Evolutionary conservation across 2,329 filamentous ascomycete species (phyloP), one percentile per base, ranked within the genome.

Genomic region (Neonectria sp.): DNA sequence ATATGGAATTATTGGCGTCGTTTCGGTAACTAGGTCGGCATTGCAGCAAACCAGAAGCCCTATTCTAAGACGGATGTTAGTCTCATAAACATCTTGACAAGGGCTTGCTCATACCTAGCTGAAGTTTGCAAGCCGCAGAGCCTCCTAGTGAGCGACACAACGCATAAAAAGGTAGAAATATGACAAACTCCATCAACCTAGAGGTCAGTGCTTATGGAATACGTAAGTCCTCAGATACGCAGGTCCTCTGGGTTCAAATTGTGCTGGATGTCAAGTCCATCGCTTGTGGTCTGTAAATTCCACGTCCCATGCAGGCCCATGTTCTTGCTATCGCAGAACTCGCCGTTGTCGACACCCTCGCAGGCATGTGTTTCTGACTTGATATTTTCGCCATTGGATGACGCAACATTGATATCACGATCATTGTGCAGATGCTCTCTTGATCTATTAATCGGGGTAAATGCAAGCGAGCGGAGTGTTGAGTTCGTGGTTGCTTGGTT

Each of bases 381-480:
- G 33, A 76, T 52, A 17, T 52, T 59, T 37, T 58, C 69, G 17
- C 65, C 45, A 15, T 60, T 51, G 13, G 64, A 55, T 17, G 61
- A 56, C 2, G 24, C n/a, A n/a, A 46, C 15, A 11, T 49, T 68
- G 31, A 65, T 66, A 27, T 75, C 71, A 27, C 68, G 68, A 27
- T 63, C 43, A 21, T 69, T 53, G 29, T 73, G 72, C 6, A 51
- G 55, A 12, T 68, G 61, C 3, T 77, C 73, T 60, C 64, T 62
- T 53, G 68, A 58, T 25, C 74, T 72, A 48, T 78, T 80, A 31
- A 79, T 70, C 9, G 79, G 70, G 12, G 76, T 75, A 60, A 82
- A 80, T 6, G 73, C 70, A 24, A 80, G 66, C 0, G 76, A 75
- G 15, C 76, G 70, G 17, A 77, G 63, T 11, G 73, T 55, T 25